Base-by-base conservation (phyloP, 352 stramenopile species). In the Pythium sp. region DNA sequence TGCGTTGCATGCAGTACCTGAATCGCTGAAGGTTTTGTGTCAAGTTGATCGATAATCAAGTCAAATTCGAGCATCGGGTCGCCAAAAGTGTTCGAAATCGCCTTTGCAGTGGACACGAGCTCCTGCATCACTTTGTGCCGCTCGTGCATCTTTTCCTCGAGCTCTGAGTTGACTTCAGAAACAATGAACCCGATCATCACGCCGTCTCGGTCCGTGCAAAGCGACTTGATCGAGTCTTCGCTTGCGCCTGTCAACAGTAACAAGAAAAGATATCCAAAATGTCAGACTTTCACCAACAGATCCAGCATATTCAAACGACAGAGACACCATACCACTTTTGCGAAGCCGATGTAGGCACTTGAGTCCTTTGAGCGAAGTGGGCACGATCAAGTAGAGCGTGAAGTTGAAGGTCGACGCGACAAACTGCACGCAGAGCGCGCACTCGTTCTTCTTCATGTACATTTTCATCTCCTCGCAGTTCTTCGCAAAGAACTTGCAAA, bases 401-500 rank as follows among this genome's bases (percentile, higher is more conserved):
- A 91, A 94, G 70, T 90, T 93, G 77, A 89, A 95, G 8, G 85
- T 93, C 36, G 81, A 83, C 34, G 86, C 86, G 43, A 83, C 71
- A 70, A 95, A 95, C 72, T 89, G 87, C 57, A 92, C 87, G 63
- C 87, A 95, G 22, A 93, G 76, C 47, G 87, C 81, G 65, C 87
- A 94, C 70, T 90, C 83, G 75, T 95, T 81, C 67, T 91, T 89
- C 69, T 90, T 89, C 86, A 95, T 93, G 80, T 95, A 95, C 18
- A 89, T 77, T 56, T 94, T 92, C 74, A 95, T 88, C 54, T 95
- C 86, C 56, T 92, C 83, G 63, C 81, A 79, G 71, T 93, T 84
- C 68, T 95, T 95, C 46, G 85, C 84, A 38, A 92, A 84, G 72
- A 95, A 95, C 76, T 95, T 95, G 74, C 87, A 95, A 72, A 95